Percentiles rank a stretch among this genome's conserved stretches.
Evolutionary conservation across 805 yeast genomes (phyloP).

Genomic region (Candida chauliodis): DNA sequence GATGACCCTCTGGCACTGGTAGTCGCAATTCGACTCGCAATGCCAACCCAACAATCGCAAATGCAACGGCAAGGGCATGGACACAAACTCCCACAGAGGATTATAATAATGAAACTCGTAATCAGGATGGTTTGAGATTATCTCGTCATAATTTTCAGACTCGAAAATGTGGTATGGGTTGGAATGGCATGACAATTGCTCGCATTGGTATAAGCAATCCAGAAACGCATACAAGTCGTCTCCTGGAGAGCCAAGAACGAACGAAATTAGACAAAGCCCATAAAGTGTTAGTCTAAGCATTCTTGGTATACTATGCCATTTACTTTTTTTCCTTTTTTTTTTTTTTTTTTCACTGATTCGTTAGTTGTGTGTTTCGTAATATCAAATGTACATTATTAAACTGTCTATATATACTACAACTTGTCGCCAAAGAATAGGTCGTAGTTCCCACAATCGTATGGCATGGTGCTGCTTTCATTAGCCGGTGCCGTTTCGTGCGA

Average conservation of each 20-base stretch:
- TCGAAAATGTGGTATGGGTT: slow-evolving; percentile 26
- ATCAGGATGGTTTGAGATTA: slow-evolving; percentile 13
- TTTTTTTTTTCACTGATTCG: too few species aligned
- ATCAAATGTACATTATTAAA: too few species aligned
- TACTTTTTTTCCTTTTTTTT: background rate
- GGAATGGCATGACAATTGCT: slow-evolving; percentile 28
- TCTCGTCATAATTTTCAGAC: slow-evolving; percentile 19
- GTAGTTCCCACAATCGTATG: slow-evolving; percentile 13
- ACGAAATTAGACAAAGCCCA: background rate
- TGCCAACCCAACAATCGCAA: slow-evolving; percentile 62
- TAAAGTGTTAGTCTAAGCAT: background rate
- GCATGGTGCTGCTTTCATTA: slow-evolving; percentile 9
- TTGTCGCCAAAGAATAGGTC: slow-evolving; percentile 13
- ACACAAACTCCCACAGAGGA: slow-evolving; percentile 33
- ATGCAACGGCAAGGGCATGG: slow-evolving; percentile 37
- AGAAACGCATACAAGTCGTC: slow-evolving; percentile 56
- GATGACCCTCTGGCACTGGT: slow-evolving; percentile 80
- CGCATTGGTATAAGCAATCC: slow-evolving; percentile 53
- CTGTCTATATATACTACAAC: slow-evolving; percentile 5
- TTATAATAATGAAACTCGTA: slow-evolving; percentile 22
- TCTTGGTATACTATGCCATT: background rate
- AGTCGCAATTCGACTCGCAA: slow-evolving; percentile 82
- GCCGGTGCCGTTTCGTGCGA: slow-evolving; percentile 14
- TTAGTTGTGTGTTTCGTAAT: too few species aligned
- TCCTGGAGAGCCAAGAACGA: slow-evolving; percentile 54